Evolutionary conservation across 306 rosid genomes (phyloP), one percentile per base, ranked within the genome.

Genomic region (Lablab purpureus): DNA sequence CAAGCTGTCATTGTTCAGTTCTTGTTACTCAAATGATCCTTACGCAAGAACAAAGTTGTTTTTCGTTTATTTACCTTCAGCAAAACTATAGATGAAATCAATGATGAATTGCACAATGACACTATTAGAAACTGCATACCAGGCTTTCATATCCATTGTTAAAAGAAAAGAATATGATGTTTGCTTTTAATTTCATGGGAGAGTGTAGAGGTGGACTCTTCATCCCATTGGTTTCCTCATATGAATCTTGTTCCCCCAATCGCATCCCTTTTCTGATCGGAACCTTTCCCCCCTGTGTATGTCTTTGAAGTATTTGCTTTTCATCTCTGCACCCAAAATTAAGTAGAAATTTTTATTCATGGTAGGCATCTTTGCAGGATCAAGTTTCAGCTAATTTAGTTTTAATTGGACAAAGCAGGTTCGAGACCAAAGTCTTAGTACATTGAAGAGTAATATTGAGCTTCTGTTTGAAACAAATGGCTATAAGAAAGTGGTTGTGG

Each of bases 391-490:
- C 85, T 88, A 59, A 83, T 81, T 32, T 75, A 40, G 27, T 78
- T 87, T 76, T 69, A 56, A 80, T 76, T 79, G 86, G 59, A 71
- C 68, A 71, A 83, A 75, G 52, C 94, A 90, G 94, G 78, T 90
- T 77, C 78, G 97, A 59, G 98, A 94, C 84, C 88, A 88, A 75
- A 75, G 90, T 65, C 88, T 94, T 47, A 90, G 92, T 74, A 84
- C 89, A 81, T 77, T 94, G 91, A 94, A 89, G 91, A 91, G 97
- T 84, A 81, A 85, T 65, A 89, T 94, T 74, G 98, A 94, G 87
- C 87, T 91, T 36, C 79, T 94, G 91, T 86, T 67, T 69, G 74
- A 64, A 40, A 87, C 89, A 70, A 91, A 89, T 80, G 93, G 96
- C 30, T 11, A 83, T 28, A 88, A 86, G 90, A 91, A 87, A 84